Evolutionary conservation across 805 yeast genomes (phyloP).

Genomic region (Saccharomycopsis schoenii): DNA sequence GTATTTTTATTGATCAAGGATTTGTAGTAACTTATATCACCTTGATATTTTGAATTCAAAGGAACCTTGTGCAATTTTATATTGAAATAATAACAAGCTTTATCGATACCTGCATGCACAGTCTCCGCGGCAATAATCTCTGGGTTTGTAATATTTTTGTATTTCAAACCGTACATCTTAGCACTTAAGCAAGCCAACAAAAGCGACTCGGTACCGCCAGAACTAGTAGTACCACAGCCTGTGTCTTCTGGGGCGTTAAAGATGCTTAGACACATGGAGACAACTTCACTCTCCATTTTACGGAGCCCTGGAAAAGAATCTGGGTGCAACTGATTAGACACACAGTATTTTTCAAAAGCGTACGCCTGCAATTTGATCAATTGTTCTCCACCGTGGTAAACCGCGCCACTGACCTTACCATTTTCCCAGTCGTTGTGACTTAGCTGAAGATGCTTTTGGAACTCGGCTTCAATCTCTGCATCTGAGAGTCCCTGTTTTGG

Average conservation of each 20-base stretch:
- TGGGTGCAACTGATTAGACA: constrained; percentile 93
- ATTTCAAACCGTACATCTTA: constrained; percentile 55
- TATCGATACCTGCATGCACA: constrained; percentile 90
- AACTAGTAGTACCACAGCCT: constrained; percentile 74
- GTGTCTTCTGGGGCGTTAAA: constrained; percentile 65
- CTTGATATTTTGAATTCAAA: constrained; percentile 62
- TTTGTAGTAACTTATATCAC: constrained; percentile 51
- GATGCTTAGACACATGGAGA: constrained; percentile 73
- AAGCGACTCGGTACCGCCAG: constrained; percentile 94
- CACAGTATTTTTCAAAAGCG: constrained; percentile 68
- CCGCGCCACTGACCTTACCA: constrained; percentile 91
- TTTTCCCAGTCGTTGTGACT: constrained; percentile 72
- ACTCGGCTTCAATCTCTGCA: constrained; percentile 36
- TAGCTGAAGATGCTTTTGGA: constrained; percentile 40
- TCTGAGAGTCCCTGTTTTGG: constrained; percentile 54
- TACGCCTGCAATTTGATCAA: constrained; percentile 61
- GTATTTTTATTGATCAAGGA: constrained; percentile 70
- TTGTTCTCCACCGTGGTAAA: constrained; percentile 89
- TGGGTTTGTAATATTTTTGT: constrained; percentile 55
- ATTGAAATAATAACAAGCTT: constrained; percentile 85
- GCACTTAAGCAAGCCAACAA: constrained; percentile 83
- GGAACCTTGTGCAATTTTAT: constrained; percentile 78
- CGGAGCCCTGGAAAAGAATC: constrained; percentile 95
- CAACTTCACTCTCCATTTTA: constrained; percentile 93
- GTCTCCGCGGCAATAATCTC: constrained; percentile 87